phyloP scores from a whole-genome alignment of 805 yeast species.

The Wickerhamiella lipophila region DNA sequence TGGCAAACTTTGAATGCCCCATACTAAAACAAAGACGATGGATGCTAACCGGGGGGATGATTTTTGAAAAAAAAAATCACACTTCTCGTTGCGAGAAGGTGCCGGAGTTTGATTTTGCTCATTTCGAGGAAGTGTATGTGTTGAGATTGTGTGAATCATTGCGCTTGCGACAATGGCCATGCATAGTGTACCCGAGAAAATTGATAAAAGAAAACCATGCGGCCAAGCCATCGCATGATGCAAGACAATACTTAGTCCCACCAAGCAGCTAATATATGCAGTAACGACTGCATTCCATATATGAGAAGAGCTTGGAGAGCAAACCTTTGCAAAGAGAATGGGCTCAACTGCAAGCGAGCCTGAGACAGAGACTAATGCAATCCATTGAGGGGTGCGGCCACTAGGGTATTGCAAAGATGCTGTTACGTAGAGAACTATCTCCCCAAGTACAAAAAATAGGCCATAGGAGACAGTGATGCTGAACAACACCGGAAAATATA shows the following conservation, averaged over 20 bases:
- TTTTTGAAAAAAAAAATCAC: neutral
- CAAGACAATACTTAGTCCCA: neutral
- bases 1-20: neutral
- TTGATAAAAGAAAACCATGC: neutral
- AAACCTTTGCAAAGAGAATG: neutral
- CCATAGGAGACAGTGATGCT: neutral
- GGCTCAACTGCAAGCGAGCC: neutral
- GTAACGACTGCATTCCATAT: neutral
- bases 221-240: constrained; percentile 1
- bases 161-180: neutral
- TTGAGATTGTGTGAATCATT: neutral
- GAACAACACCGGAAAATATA: neutral
- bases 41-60: neutral
- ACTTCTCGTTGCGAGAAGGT: neutral
- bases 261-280: neutral
- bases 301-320: neutral
- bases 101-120: neutral
- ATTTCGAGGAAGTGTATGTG: neutral
- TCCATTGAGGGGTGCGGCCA: neutral
- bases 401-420: neutral
- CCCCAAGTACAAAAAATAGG: neutral
- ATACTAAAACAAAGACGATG: neutral
- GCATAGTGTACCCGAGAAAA: neutral
- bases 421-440: neutral
- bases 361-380: neutral